Evolutionary conservation across 192 early-diverging fungal genomes (phyloP).

Genomic region (Ramicandelaber brevisporus): DNA sequence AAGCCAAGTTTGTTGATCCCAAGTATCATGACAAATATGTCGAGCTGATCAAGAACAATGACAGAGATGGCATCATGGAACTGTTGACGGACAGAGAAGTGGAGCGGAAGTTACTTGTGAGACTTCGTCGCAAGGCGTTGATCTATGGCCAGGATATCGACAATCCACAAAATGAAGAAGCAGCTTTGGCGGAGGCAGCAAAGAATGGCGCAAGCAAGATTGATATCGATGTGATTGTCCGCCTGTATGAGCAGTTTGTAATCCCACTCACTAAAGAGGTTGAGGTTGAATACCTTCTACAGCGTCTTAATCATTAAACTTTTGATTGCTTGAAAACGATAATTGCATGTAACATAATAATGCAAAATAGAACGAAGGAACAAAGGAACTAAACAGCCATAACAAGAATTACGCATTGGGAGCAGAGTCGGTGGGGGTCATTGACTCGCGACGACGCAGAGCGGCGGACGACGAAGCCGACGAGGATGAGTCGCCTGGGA

Average conservation of each 20-base stretch:
- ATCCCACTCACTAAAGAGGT: slow-evolving; percentile 94
- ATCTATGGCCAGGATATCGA: slow-evolving; percentile 78
- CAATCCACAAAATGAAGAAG: slow-evolving; percentile 7
- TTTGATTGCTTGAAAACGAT: neutral
- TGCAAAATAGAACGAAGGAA: neutral
- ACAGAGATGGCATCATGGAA: slow-evolving; percentile 52
- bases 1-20: slow-evolving; percentile 83
- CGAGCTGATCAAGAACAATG: slow-evolving; percentile 33
- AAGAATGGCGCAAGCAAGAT: slow-evolving; percentile 19
- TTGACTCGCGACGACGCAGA: no score
- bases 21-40: slow-evolving; percentile 50
- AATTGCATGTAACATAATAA: neutral
- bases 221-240: slow-evolving; percentile 56
- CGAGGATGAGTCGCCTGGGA: no score
- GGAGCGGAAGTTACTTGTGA: slow-evolving; percentile 53
- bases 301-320: slow-evolving; percentile 22
- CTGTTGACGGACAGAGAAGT: slow-evolving; percentile 73
- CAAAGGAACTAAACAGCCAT: no score
- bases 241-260: slow-evolving; percentile 82
- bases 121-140: slow-evolving; percentile 68
- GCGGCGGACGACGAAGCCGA: no score
- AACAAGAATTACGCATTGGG: no score
- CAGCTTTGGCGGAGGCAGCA: slow-evolving; percentile 3
- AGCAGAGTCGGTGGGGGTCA: no score
- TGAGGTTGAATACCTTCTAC: slow-evolving; percentile 77